Conservation (phyloP, 2,329 filamentous ascomycete genomes). For the Plectosphaerella plurivora region DNA sequence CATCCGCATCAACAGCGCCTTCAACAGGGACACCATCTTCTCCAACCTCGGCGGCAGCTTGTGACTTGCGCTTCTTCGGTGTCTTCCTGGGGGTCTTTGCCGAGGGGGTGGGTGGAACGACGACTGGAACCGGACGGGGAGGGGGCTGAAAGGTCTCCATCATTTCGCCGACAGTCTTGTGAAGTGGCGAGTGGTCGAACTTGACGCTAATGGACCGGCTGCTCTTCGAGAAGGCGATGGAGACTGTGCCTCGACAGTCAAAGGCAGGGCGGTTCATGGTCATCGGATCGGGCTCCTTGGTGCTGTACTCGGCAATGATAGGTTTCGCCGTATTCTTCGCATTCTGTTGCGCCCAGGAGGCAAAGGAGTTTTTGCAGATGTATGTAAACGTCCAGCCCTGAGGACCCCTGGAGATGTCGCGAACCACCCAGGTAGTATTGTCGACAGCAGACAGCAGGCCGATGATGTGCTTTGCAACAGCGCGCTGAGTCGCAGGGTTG, state of each 20-base stretch:
- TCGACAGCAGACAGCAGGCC: slow-evolving; percentile 38
- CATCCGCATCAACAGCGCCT: slow-evolving; percentile 7
- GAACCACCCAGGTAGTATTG: slow-evolving; percentile 42
- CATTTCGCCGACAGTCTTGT: slow-evolving; percentile 49
- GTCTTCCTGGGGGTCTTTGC: slow-evolving; percentile 21
- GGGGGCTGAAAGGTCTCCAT: slow-evolving; percentile 42
- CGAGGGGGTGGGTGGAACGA: slow-evolving; percentile 14
- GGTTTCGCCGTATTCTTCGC: slow-evolving; percentile 33
- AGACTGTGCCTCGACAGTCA: slow-evolving; percentile 50
- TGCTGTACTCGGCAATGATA: slow-evolving; percentile 44
- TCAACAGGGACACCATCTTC: background rate
- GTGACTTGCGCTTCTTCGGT: slow-evolving; percentile 15
- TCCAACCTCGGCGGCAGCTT: slow-evolving; percentile 3
- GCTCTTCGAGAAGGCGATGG: slow-evolving; percentile 43
- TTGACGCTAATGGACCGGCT: slow-evolving; percentile 44
- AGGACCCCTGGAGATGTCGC: slow-evolving; percentile 35
- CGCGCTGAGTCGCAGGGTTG: slow-evolving; percentile 42
- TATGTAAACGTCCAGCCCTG: slow-evolving; percentile 52
- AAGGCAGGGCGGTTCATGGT: slow-evolving; percentile 52
- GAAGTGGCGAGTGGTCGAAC: slow-evolving; percentile 53
- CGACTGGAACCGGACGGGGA: slow-evolving; percentile 22
- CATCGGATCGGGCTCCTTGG: slow-evolving; percentile 39
- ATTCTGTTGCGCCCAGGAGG: slow-evolving; percentile 45
- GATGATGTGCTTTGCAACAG: slow-evolving; percentile 45
- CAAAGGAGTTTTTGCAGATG: slow-evolving; percentile 47